These are phyloP conservation scores for Poa annua DNA, from an alignment of 176 grass and related monocot genomes.

Conservation along the genomic window DNA sequence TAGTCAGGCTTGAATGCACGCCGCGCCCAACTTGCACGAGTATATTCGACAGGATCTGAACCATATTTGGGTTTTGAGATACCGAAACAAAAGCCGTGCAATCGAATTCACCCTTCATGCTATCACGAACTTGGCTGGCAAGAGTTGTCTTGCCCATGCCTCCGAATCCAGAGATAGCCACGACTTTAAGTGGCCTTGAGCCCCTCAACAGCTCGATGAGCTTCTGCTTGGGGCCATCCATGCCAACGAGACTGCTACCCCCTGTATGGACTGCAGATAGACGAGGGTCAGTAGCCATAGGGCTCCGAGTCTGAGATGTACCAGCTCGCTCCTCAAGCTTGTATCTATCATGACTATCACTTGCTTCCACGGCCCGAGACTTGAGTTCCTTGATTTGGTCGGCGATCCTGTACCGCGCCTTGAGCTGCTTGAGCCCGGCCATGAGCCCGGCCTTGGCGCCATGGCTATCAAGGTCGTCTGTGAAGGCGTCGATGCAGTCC, in stretches of 20 bases:
- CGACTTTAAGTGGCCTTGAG: not conserved
- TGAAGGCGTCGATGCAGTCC: slow-evolving; percentile 33
- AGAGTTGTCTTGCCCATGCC: slow-evolving; percentile 42
- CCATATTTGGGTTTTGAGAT: not conserved
- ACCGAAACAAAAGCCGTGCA: slow-evolving; percentile 22
- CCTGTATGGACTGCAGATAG: not conserved
- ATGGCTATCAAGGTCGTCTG: not conserved
- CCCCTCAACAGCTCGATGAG: not conserved
- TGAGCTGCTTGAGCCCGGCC: not conserved
- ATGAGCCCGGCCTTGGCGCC: not conserved
- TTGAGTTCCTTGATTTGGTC: not conserved
- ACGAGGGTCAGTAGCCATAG: not conserved
- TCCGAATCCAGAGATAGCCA: slow-evolving; percentile 12
- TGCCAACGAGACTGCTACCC: not conserved
- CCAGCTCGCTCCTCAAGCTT: not conserved
- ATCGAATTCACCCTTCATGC: not conserved
- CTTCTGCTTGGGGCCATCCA: slow-evolving; percentile 9
- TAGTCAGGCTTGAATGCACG: no score
- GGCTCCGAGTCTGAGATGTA: not conserved
- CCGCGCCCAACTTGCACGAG: not conserved
- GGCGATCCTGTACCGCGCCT: not conserved
- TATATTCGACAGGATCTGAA: not conserved
- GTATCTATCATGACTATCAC: not conserved
- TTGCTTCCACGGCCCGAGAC: not conserved
- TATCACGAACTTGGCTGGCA: not conserved